Evolutionary conservation across 2,329 filamentous ascomycete species (phyloP).

Genomic region (Aspergillus sp.): DNA sequence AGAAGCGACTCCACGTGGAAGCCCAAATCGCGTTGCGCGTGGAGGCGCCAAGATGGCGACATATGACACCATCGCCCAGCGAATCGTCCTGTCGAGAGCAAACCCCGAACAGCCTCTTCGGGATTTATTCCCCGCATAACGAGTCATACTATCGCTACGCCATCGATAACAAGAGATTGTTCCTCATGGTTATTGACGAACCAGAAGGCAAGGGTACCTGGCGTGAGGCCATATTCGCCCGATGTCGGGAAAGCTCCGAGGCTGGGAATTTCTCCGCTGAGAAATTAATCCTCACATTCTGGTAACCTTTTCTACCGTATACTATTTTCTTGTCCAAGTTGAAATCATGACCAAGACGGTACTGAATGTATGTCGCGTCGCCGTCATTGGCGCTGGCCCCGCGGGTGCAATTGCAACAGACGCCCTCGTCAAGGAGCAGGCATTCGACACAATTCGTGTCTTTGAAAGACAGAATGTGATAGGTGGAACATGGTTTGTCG

Average conservation of each 20-base stretch:
- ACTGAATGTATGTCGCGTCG: neutral
- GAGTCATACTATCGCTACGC: neutral
- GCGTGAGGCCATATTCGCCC: neutral
- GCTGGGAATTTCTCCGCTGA: no score
- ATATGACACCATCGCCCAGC: neutral
- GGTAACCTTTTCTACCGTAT: no score
- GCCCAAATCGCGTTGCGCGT: neutral
- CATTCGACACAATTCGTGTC: neutral
- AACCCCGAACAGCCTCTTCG: neutral
- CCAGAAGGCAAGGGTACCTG: neutral
- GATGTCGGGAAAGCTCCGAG: neutral
- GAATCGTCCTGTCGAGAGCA: neutral
- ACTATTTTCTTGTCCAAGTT: no score
- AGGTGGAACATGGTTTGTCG: neutral
- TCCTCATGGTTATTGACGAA: neutral
- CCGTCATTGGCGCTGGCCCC: slow-evolving; percentile 1
- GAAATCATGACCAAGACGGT: no score
- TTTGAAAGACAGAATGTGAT: neutral
- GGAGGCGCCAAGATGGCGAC: neutral
- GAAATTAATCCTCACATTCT: no score
- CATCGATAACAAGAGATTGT: neutral
- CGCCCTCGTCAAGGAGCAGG: neutral
- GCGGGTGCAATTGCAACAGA: slow-evolving; percentile 4
- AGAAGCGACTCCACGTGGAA: neutral
- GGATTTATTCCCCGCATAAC: neutral